These are phyloP conservation scores for Elsinoe fawcettii DNA, from an alignment of 2,329 filamentous ascomycete genomes.

Conservation along the genomic window DNA sequence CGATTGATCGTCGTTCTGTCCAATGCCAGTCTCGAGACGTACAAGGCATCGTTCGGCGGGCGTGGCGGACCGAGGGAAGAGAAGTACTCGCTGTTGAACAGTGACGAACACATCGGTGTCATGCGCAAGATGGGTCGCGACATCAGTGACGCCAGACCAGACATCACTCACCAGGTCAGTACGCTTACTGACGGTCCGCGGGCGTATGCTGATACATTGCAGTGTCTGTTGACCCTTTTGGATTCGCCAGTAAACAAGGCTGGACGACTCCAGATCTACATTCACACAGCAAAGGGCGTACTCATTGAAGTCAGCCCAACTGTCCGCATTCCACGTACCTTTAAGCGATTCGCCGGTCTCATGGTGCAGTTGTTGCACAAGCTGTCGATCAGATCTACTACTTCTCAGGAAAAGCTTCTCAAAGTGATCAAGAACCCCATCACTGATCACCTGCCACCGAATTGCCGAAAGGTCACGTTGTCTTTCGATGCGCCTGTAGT, in stretches of 20 bases:
- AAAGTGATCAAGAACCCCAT: slow-evolving; percentile 98
- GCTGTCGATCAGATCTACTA: slow-evolving; percentile 90
- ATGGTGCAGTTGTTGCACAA: slow-evolving; percentile 98
- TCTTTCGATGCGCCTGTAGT: slow-evolving; percentile 89
- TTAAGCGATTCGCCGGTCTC: slow-evolving; percentile 95
- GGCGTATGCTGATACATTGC: slow-evolving; percentile 18
- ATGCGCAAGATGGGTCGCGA: slow-evolving; percentile 99
- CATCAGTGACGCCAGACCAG: slow-evolving; percentile 92
- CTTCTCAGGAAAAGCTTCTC: slow-evolving; percentile 93
- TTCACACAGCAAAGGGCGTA: slow-evolving; percentile 93
- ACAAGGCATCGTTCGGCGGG: slow-evolving; percentile 64
- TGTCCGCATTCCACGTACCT: slow-evolving; percentile 93
- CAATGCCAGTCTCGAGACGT: slow-evolving; percentile 95
- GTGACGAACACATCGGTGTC: slow-evolving; percentile 96
- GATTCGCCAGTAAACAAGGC: slow-evolving; percentile 99
- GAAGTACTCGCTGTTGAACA: slow-evolving; percentile 96
- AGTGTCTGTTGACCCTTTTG: slow-evolving; percentile 95
- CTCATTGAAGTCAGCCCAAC: slow-evolving; percentile 97
- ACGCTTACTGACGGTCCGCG: neutral
- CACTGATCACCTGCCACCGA: slow-evolving; percentile 89
- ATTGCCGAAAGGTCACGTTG: slow-evolving; percentile 94
- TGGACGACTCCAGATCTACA: slow-evolving; percentile 95
- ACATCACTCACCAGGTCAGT: slow-evolving; percentile 95
- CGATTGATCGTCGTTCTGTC: slow-evolving; percentile 92
- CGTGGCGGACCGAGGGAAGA: slow-evolving; percentile 67